These are phyloP conservation scores for Phyllosticta citrichinensis DNA, from an alignment of 2,329 filamentous ascomycete species.

Conservation along the genomic window DNA sequence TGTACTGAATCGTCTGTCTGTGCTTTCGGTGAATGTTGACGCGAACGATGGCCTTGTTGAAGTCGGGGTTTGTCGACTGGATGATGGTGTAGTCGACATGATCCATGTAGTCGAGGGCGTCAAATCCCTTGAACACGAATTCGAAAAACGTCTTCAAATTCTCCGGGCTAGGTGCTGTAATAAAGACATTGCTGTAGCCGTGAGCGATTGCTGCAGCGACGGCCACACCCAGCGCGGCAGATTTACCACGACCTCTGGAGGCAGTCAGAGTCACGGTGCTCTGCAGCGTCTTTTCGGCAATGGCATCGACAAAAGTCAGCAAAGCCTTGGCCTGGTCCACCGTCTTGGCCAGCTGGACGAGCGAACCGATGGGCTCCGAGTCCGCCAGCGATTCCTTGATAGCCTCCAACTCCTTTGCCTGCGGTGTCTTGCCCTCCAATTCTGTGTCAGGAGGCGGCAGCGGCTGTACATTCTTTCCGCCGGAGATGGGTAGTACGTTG, in stretches of 20 bases:
- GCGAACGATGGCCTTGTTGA: constrained; percentile 96
- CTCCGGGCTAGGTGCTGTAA: constrained; percentile 93
- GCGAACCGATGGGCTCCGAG: constrained; percentile 72
- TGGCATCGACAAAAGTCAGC: constrained; percentile 93
- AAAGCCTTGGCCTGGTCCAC: constrained; percentile 94
- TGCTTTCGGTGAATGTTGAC: constrained; percentile 94
- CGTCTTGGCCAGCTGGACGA: constrained; percentile 78
- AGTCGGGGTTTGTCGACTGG: constrained; percentile 94
- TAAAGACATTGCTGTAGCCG: constrained; percentile 98
- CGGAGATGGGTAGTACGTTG: constrained; percentile 93
- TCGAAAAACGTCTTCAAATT: constrained; percentile 98
- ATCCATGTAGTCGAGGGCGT: constrained; percentile 85
- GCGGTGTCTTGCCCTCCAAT: constrained; percentile 58
- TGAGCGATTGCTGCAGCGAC: constrained; percentile 90
- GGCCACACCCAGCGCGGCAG: constrained; percentile 86
- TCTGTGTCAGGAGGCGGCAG: constrained; percentile 68
- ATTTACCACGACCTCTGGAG: constrained; percentile 91
- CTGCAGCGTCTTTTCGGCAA: constrained; percentile 87
- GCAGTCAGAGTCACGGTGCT: constrained; percentile 92
- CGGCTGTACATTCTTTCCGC: constrained; percentile 78
- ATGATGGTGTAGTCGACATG: constrained; percentile 97
- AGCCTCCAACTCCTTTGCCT: constrained; percentile 65
- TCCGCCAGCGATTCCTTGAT: constrained; percentile 85
- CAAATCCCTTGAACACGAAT: constrained; percentile 97
- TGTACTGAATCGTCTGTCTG: constrained; percentile 96